Conservation (phyloP, 306 rosid genomes). For the Cicer judaicum region DNA sequence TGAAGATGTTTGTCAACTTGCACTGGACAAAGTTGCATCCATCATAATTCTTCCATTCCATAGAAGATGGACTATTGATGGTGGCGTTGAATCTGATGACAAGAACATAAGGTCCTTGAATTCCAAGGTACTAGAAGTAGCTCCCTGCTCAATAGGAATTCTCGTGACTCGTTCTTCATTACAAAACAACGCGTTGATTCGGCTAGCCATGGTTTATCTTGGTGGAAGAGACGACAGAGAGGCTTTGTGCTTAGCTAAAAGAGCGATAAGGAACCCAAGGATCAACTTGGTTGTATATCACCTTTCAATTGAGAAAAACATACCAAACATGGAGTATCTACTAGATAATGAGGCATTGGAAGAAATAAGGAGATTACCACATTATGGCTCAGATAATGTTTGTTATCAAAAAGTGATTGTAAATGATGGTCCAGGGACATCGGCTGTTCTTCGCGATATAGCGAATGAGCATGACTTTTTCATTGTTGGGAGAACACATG, state of each 20-base stretch:
- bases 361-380: neutral
- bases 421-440: slow-evolving; percentile 49
- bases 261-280: slow-evolving; percentile 44
- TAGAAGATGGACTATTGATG: slow-evolving; percentile 55
- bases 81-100: slow-evolving; percentile 55
- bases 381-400: neutral
- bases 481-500: slow-evolving; percentile 62
- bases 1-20: slow-evolving; percentile 63
- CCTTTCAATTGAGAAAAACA: slow-evolving; percentile 9
- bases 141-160: slow-evolving; percentile 68
- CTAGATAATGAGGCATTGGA: slow-evolving; percentile 32
- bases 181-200: neutral
- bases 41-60: slow-evolving; percentile 63
- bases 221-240: slow-evolving; percentile 66
- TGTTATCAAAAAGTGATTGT: slow-evolving; percentile 25
- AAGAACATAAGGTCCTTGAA: slow-evolving; percentile 50
- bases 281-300: slow-evolving; percentile 50
- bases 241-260: slow-evolving; percentile 56
- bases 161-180: slow-evolving; percentile 46
- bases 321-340: slow-evolving; percentile 37
- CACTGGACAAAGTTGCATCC: slow-evolving; percentile 55
- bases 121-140: slow-evolving; percentile 46
- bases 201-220: slow-evolving; percentile 53
- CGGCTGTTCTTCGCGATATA: slow-evolving; percentile 41
- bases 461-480: slow-evolving; percentile 53